A percentile compares a stretch with the other conserved stretches of the same genome.
Conservation (phyloP, 2,329 filamentous ascomycete genomes). For the Trichophyton benhamiae region DNA sequence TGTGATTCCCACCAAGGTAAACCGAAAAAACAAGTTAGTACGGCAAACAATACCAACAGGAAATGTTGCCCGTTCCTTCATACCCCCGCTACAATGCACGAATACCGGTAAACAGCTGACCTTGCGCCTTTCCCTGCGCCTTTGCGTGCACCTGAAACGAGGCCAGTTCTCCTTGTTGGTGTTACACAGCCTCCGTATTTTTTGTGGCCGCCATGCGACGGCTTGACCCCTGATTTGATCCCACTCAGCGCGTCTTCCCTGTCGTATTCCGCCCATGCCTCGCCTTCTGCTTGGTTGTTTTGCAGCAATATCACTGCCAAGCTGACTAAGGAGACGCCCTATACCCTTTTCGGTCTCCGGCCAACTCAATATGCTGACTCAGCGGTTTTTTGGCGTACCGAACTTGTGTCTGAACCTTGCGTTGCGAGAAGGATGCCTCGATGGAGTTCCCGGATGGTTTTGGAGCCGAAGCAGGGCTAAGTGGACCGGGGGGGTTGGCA, state of each 20-base stretch:
- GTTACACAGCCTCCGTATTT: neutral
- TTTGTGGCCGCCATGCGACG: neutral
- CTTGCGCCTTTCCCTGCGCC: neutral
- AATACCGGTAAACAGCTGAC: neutral
- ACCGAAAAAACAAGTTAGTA: neutral
- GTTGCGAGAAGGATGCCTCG: neutral
- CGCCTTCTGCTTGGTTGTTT: neutral
- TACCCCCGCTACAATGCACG: neutral
- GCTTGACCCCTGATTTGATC: neutral
- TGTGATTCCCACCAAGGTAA: too few species aligned
- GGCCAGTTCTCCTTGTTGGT: neutral
- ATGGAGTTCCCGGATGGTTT: neutral
- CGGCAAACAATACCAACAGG: neutral
- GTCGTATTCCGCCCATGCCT: neutral
- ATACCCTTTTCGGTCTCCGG: neutral
- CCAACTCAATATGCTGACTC: neutral
- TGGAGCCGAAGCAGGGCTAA: neutral
- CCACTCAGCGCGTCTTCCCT: neutral
- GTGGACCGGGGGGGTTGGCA: neutral
- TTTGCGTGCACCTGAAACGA: neutral
- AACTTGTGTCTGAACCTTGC: neutral
- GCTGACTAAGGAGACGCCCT: neutral
- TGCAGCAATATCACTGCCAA: neutral
- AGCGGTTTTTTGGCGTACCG: neutral
- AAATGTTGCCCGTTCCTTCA: too few species aligned